These are phyloP conservation scores for Aspergillus ustus DNA, from an alignment of 2,329 filamentous ascomycete species.

Conservation along the genomic window DNA sequence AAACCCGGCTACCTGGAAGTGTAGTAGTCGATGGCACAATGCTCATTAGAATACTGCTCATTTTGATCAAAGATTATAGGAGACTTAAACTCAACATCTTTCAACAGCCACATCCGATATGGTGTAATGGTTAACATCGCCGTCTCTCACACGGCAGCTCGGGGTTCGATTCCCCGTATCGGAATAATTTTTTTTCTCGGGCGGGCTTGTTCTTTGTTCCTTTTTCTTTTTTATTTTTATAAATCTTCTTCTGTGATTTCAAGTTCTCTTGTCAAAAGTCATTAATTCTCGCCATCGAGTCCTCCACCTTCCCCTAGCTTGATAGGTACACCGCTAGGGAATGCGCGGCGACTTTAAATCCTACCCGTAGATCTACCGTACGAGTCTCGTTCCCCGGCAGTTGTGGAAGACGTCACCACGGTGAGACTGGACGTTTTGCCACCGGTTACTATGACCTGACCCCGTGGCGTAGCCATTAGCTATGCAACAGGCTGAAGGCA, in stretches of 20 bases:
- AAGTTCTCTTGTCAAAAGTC: too few relatives aligned
- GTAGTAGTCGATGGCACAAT: background rate
- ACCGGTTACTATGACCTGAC: background rate
- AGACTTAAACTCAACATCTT: background rate
- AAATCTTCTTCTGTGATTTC: too few relatives aligned
- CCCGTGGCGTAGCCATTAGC: background rate
- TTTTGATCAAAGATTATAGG: background rate
- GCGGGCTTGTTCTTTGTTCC: too few relatives aligned
- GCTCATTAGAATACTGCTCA: background rate
- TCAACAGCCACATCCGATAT: constrained; percentile 21
- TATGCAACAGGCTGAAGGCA: background rate
- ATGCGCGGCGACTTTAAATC: too few relatives aligned
- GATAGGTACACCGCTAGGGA: too few relatives aligned
- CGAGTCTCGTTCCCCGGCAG: background rate
- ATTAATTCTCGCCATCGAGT: too few relatives aligned
- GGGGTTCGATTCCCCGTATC: constrained; percentile 31
- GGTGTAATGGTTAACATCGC: constrained; percentile 31
- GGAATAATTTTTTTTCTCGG: constrained; percentile 16
- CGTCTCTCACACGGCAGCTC: constrained; percentile 30
- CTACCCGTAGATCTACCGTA: background rate
- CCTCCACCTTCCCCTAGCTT: too few relatives aligned
- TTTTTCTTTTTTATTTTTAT: too few relatives aligned
- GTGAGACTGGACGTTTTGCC: background rate
- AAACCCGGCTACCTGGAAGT: too few relatives aligned
- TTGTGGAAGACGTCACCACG: background rate